Base-by-base conservation (phyloP, 2,329 filamentous ascomycete genomes). In the Hymenoscyphus repandus region DNA sequence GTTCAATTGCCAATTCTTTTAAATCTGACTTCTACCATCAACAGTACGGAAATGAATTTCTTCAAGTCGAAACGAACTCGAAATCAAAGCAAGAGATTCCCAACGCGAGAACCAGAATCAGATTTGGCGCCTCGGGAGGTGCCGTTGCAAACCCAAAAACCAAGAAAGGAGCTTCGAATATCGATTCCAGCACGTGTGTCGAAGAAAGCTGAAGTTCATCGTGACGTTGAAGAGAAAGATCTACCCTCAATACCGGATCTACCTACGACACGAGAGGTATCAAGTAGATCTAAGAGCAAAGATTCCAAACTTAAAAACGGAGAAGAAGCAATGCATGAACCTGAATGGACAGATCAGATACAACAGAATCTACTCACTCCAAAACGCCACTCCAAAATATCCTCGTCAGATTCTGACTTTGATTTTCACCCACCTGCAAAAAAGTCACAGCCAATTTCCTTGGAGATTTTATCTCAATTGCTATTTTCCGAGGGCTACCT, bases 401-500 rank as follows among this genome's bases (percentile, higher is more conserved):
- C 32, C 6, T 36, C 43, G 13, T 34, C 43, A 6, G 43, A 45
- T 20, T 45, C 43, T 3, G 47, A 51, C 32, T 57, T 47, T 27
- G 52, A 57, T 32, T 37, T 57, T 3, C 33, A 42, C 9, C 54
- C 54, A 36, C 45, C 47, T 13, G 11, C 44, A 33, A 12, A 13
- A 43, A 34, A 32, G 22, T 20, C 20, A 5, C 42, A 27, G 31
- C 1, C 45, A 27, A 20, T 36, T 33, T 39, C 38, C 43, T 13
- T 53, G 18, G 55, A 53, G 13, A 20, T 34, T 12, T 39, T 52
- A 1, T 22, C 47, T 5, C 33, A 50, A 13, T 17, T 49, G 6
- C 36, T 57, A 1, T 54, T 45, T 40, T 57, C 51, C 2, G 38
- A 50, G 34, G 44, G 33, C 13, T 51, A 57, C 32, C 47, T 57